Base-by-base conservation (phyloP, 23 red algal species). In the Chondrus crispus region DNA sequence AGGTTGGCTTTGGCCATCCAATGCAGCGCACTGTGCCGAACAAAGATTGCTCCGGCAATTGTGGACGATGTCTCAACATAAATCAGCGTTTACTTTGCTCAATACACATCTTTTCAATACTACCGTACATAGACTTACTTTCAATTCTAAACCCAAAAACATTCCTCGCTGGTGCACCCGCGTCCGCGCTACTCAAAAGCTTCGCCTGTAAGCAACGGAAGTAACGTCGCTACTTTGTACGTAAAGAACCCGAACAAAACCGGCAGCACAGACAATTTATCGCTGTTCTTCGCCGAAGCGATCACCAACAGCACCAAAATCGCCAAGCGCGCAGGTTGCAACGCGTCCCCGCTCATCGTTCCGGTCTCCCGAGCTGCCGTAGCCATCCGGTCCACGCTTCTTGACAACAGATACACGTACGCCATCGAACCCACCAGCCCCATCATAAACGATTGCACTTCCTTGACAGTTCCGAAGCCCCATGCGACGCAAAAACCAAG, bases 211-310 rank as follows among this genome's bases (percentile, higher is more conserved):
- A 93, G 30, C 63, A 93, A 54, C 82, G 90, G 95, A 22, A 93
- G 5, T 32, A 97, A 49, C 44, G 81, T 29, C 2, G 95, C 95
- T 19, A 94, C 88, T 53, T 97, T 97, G 60, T 94, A 97, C 74
- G 85, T 82, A 49, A 97, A 89, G 66, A 97, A 93, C 45, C 95
- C 95, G 19, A 89, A 24, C 70, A 97, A 50, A 20, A 91, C 95
- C 33, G 95, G 90, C 28, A 97, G 39, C 51, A 97, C 49, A 24
- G 92, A 71, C 29, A 97, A 6, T n/a, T 54, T 24, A 22, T 93
- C 81, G 74, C 73, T 45, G 60, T 87, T 80, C 33, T 63, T 79
- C 1, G 95, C 80, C 13, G 71, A 62, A 11, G 39, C 83, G 18
- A 93, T 49, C 11, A 97, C 51, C 4, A 91, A 44, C 45, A 90